Conservation (phyloP, 2,329 filamentous ascomycete species). For the Hypoxylon sp. region DNA sequence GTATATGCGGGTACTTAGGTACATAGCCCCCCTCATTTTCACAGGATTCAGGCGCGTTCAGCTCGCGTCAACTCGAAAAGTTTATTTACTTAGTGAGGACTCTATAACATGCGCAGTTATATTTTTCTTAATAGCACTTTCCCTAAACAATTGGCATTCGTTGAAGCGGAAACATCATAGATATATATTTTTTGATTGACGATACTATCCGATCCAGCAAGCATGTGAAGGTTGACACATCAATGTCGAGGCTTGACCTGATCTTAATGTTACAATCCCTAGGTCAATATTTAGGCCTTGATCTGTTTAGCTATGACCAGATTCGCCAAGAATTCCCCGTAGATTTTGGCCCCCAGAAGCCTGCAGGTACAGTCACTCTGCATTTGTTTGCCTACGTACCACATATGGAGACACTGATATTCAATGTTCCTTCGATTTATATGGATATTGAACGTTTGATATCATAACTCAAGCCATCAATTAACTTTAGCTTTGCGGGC, state of each 20-base stretch:
- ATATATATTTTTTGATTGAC: neutral
- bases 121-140: neutral
- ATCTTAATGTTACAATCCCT: constrained; percentile 13
- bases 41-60: constrained; percentile 24
- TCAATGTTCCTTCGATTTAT: too few species aligned
- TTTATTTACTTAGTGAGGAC: constrained; percentile 23
- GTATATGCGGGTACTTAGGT: constrained; percentile 22
- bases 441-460: neutral
- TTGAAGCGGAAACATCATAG: neutral
- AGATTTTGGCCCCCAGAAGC: constrained; percentile 20
- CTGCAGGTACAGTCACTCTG: constrained; percentile 39
- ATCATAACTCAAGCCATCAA: neutral
- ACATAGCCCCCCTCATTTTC: constrained; percentile 24
- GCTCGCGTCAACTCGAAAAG: constrained; percentile 33
- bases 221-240: constrained; percentile 29
- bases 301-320: constrained; percentile 23
- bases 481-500: neutral
- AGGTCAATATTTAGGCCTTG: constrained; percentile 3
- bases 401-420: constrained; percentile 17
- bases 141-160: neutral
- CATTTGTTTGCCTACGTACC: constrained; percentile 16
- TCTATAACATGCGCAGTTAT: neutral
- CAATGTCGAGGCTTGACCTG: constrained; percentile 5
- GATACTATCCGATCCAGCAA: neutral
- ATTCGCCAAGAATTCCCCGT: constrained; percentile 35